A percentile compares a stretch with the other conserved stretches of the same genome.
phyloP scores from a whole-genome alignment of 2,329 filamentous ascomycete species.

The Pezicula neosporulosa region DNA sequence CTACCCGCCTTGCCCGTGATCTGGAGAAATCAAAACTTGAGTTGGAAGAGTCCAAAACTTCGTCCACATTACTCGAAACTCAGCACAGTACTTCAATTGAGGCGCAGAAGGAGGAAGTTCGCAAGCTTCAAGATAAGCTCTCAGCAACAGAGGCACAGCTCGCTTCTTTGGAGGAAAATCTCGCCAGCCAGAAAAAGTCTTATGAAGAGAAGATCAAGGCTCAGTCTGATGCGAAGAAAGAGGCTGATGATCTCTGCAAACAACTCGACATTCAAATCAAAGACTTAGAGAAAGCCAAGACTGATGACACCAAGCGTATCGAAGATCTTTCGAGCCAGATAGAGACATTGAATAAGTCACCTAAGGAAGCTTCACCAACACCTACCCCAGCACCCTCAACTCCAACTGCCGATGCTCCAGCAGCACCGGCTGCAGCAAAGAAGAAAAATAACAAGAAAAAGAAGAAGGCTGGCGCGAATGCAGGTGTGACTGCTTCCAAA shows the following conservation, averaged over 20 bases:
- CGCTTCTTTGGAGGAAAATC: slow-evolving; percentile 13
- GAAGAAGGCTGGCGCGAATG: slow-evolving; percentile 56
- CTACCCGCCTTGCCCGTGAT: slow-evolving; percentile 45
- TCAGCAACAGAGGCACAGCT: slow-evolving; percentile 19
- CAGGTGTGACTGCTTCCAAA: slow-evolving; percentile 23
- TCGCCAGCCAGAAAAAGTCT: slow-evolving; percentile 18
- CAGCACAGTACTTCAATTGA: slow-evolving; percentile 1
- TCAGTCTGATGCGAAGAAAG: slow-evolving; percentile 13
- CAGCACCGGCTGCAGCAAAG: slow-evolving; percentile 30
- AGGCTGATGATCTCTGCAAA: slow-evolving; percentile 14
- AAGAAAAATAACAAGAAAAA: slow-evolving; percentile 93
- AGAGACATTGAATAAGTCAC: slow-evolving; percentile 13
- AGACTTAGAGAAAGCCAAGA: slow-evolving; percentile 15
- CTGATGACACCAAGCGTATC: slow-evolving; percentile 16
- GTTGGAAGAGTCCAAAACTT: slow-evolving; percentile 12
- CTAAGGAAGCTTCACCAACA: slow-evolving; percentile 4
- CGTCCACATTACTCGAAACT: neutral
- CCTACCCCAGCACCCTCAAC: neutral
- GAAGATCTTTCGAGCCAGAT: slow-evolving; percentile 19
- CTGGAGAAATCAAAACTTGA: slow-evolving; percentile 12
- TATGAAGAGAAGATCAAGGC: slow-evolving; percentile 12
- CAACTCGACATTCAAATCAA: slow-evolving; percentile 19
- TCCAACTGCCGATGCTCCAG: slow-evolving; percentile 3
- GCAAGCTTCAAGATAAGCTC: slow-evolving; percentile 22
- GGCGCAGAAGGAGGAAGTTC: slow-evolving; percentile 21